phyloP scores from a whole-genome alignment of 148 eudicot species.

The Nepenthes gracilis region DNA sequence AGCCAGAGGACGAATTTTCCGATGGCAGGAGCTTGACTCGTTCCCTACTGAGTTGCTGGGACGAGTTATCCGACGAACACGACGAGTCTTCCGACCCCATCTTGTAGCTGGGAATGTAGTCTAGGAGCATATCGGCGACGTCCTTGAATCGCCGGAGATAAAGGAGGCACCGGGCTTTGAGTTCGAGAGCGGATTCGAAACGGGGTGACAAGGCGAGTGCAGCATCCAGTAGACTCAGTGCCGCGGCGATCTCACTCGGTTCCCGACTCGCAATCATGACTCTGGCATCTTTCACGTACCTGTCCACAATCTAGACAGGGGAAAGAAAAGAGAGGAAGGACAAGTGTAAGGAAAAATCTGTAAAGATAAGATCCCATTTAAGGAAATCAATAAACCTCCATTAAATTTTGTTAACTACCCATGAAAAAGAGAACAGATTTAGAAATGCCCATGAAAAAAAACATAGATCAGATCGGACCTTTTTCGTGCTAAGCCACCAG shows the following conservation, averaged over 20 bases:
- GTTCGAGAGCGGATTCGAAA: conserved; percentile 52
- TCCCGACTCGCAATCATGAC: conserved; percentile 50
- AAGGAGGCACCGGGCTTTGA: conserved; percentile 65
- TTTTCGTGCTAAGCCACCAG: conserved; percentile 94
- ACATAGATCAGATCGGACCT: conserved; percentile 29
- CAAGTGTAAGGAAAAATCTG: neutral
- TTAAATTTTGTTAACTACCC: no score
- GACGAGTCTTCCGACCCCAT: conserved; percentile 38
- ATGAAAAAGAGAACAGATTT: neutral
- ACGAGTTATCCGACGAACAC: conserved; percentile 49
- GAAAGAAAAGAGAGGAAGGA: neutral
- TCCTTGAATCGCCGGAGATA: conserved; percentile 67
- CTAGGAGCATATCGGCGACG: conserved; percentile 79
- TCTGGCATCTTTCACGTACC: conserved; percentile 60
- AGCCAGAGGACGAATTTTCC: conserved; percentile 17
- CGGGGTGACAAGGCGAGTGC: conserved; percentile 62
- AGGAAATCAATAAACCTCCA: no score
- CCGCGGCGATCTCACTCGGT: conserved; percentile 42
- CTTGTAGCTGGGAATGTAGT: conserved; percentile 80
- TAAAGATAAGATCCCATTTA: no score
- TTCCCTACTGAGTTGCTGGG: conserved; percentile 43
- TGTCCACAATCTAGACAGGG: conserved; percentile 57
- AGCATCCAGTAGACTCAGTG: conserved; percentile 55
- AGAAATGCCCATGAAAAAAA: neutral
- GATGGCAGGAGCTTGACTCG: conserved; percentile 50